phyloP scores from a whole-genome alignment of 2,329 filamentous ascomycete genomes.

The Penicillium sumatraense region DNA sequence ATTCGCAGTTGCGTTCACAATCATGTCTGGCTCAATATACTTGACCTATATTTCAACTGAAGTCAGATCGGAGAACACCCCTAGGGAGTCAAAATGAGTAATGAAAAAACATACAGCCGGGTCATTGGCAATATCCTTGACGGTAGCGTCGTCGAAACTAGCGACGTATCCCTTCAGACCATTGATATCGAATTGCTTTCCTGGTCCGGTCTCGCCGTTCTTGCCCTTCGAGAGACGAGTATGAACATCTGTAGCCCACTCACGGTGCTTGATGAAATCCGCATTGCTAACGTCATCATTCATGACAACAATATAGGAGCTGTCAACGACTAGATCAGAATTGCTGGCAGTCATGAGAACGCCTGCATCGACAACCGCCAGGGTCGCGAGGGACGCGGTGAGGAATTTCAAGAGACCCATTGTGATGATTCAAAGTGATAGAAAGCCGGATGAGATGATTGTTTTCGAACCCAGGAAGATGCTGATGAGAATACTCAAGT shows the following conservation, averaged over 20 bases:
- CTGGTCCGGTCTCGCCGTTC: constrained; percentile 8
- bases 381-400: constrained; percentile 9
- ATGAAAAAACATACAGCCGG: constrained; percentile 5
- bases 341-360: constrained; percentile 5
- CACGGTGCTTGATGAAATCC: constrained; percentile 3
- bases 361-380: constrained; percentile 12
- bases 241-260: constrained; percentile 10
- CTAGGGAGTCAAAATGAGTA: constrained; percentile 2
- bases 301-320: constrained; percentile 18
- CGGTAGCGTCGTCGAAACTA: constrained; percentile 10
- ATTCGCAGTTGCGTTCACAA: constrained; percentile 11
- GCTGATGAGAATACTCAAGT: constrained; percentile 7
- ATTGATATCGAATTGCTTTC: constrained; percentile 16
- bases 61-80: constrained; percentile 4
- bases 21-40: constrained; percentile 16
- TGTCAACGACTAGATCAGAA: constrained; percentile 1
- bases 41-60: constrained; percentile 12
- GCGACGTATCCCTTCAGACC: constrained; percentile 13
- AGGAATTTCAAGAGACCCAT: constrained; percentile 15
- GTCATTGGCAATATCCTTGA: constrained; percentile 10
- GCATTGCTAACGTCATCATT: constrained; percentile 10
- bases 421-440: constrained; percentile 3
- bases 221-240: not conserved
- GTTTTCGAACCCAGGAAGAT: constrained; percentile 6
- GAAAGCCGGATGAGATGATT: constrained; percentile 4